Percentiles rank a stretch among this genome's conserved stretches.
Evolutionary conservation across 345 rosid genomes (phyloP).

Genomic region (Citrus cavaleriei): DNA sequence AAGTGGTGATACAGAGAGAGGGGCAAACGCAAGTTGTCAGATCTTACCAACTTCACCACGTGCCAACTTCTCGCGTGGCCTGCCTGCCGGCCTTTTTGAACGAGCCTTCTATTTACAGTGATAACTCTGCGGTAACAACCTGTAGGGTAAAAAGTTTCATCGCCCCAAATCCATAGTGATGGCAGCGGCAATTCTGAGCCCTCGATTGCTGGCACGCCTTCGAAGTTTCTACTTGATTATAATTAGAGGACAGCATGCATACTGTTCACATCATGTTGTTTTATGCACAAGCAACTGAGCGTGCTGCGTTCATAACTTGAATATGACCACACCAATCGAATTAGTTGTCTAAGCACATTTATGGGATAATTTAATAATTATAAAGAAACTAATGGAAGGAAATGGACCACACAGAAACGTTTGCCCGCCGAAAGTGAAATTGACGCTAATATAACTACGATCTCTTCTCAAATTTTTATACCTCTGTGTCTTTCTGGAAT

Average conservation of each 20-base stretch:
- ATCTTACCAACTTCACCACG: conserved; percentile 23
- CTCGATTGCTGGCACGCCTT: background rate
- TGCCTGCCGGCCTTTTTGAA: background rate
- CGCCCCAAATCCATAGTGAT: too few relatives aligned
- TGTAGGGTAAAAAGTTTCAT: background rate
- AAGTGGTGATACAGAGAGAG: background rate
- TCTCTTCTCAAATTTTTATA: background rate
- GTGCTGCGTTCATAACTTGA: background rate
- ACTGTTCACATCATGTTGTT: conserved; percentile 4
- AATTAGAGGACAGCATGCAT: background rate
- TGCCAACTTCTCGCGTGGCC: conserved; percentile 27
- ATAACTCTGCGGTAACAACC: background rate
- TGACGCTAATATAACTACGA: background rate
- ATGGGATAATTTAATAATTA: too few relatives aligned
- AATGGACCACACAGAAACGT: conserved; percentile 2
- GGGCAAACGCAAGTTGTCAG: background rate
- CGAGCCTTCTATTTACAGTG: background rate
- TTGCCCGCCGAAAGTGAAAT: conserved; percentile 6
- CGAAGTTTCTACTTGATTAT: background rate
- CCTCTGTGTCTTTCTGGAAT: background rate
- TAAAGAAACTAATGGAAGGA: background rate
- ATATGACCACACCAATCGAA: background rate
- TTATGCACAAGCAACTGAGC: background rate
- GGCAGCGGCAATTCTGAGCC: background rate
- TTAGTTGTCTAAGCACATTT: background rate